Conservation (phyloP, 805 yeast genomes). For the Millerozyma acaciae region DNA sequence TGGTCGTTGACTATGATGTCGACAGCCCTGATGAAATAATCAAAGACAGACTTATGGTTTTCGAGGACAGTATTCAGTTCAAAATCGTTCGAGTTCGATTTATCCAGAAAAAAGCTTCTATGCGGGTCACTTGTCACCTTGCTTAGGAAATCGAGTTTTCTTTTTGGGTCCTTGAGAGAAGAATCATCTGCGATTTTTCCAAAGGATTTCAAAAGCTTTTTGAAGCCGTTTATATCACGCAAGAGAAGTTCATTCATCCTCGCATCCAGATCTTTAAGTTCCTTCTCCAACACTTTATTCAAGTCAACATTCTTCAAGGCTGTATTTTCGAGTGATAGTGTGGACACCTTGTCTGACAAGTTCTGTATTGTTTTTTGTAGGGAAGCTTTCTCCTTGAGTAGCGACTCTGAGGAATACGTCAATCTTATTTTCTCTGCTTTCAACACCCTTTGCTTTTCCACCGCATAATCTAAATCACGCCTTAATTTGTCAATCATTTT, state of each 20-base stretch:
- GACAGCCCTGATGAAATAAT: slow-evolving; percentile 58
- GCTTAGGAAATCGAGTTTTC: slow-evolving; percentile 35
- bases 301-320: slow-evolving; percentile 4
- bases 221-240: slow-evolving; percentile 43
- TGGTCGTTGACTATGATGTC: slow-evolving; percentile 58
- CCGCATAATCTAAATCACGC: slow-evolving; percentile 36
- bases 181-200: slow-evolving; percentile 53
- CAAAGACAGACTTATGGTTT: slow-evolving; percentile 44
- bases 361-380: slow-evolving; percentile 33
- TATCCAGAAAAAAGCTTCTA: too few species aligned
- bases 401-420: slow-evolving; percentile 37
- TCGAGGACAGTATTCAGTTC: slow-evolving; percentile 25
- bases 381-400: slow-evolving; percentile 33
- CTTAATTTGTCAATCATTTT: slow-evolving; percentile 27
- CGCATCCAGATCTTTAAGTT: slow-evolving; percentile 30
- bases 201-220: slow-evolving; percentile 47
- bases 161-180: slow-evolving; percentile 57
- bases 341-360: slow-evolving; percentile 35
- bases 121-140: slow-evolving; percentile 2
- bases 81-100: slow-evolving; percentile 9
- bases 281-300: slow-evolving; percentile 8
- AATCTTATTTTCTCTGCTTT: slow-evolving; percentile 43
- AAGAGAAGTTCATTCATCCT: slow-evolving; percentile 41
- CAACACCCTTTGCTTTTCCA: slow-evolving; percentile 40
- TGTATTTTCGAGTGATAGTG: slow-evolving; percentile 16